phyloP scores from a whole-genome alignment of 2,329 filamentous ascomycete genomes.

The Zymoseptoria brevis region DNA sequence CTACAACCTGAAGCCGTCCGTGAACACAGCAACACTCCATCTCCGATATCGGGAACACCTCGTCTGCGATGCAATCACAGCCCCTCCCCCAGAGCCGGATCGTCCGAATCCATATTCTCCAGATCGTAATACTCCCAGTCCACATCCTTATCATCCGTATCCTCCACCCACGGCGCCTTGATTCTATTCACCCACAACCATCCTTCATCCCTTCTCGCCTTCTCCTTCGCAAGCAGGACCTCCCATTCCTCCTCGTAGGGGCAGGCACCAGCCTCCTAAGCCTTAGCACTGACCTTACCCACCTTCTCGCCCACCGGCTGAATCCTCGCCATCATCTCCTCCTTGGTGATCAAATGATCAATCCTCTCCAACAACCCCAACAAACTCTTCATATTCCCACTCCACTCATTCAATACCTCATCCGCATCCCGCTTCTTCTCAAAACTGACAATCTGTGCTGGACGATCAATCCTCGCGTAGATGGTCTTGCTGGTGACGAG shows the following conservation, averaged over 20 bases:
- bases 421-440: slow-evolving; percentile 91
- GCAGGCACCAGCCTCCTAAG: slow-evolving; percentile 5
- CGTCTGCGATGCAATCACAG: no score
- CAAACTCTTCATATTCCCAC: slow-evolving; percentile 92
- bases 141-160: no score
- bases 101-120: no score
- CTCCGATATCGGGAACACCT: no score
- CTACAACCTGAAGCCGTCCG: no score
- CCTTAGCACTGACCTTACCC: slow-evolving; percentile 17
- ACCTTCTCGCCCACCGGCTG: slow-evolving; percentile 53
- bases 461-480: slow-evolving; percentile 93
- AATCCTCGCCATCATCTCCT: slow-evolving; percentile 99
- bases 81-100: no score
- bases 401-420: slow-evolving; percentile 97
- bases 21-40: no score
- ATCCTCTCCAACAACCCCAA: slow-evolving; percentile 80
- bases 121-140: no score
- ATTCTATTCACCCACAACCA: no score
- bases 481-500: slow-evolving; percentile 96
- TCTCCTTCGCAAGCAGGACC: no score
- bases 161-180: no score
- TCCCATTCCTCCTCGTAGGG: neutral
- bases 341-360: slow-evolving; percentile 97
- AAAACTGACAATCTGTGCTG: slow-evolving; percentile 85
- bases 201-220: no score